Conservation (phyloP, 2,329 filamentous ascomycete species). For the Lachnellula occidentalis region DNA sequence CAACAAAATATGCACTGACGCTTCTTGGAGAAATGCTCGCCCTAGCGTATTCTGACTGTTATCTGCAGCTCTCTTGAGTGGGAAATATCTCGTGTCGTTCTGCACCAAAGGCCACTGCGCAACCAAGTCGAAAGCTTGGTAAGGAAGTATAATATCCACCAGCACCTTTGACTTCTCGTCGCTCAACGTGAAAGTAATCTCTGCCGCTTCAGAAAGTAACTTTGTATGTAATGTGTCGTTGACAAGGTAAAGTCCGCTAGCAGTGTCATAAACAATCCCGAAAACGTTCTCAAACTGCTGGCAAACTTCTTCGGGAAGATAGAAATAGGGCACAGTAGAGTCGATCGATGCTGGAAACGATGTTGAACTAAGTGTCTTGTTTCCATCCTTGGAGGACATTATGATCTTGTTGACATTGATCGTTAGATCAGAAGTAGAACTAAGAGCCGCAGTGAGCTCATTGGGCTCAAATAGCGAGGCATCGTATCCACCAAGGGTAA, state of each 20-base stretch:
- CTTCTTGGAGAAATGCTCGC: slow-evolving; percentile 38
- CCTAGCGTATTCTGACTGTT: slow-evolving; percentile 34
- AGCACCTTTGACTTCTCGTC: slow-evolving; percentile 27
- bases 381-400: slow-evolving; percentile 6
- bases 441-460: slow-evolving; percentile 35
- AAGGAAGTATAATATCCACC: slow-evolving; percentile 34
- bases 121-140: slow-evolving; percentile 35
- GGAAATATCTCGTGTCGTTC: slow-evolving; percentile 33
- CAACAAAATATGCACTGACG: slow-evolving; percentile 13
- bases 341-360: slow-evolving; percentile 31
- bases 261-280: slow-evolving; percentile 32
- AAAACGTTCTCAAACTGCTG: slow-evolving; percentile 33
- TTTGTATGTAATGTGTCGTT: slow-evolving; percentile 20
- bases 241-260: slow-evolving; percentile 33
- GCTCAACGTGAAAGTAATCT: slow-evolving; percentile 33
- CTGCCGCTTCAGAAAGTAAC: slow-evolving; percentile 27
- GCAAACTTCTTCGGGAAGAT: slow-evolving; percentile 34
- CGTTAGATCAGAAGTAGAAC: slow-evolving; percentile 34
- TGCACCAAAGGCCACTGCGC: slow-evolving; percentile 31
- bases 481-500: slow-evolving; percentile 35
- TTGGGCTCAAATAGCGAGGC: slow-evolving; percentile 36
- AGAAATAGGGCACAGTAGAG: slow-evolving; percentile 36
- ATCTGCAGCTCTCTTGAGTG: slow-evolving; percentile 32
- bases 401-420: slow-evolving; percentile 34
- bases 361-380: slow-evolving; percentile 10